A percentile compares a stretch with the other conserved stretches of the same genome.
Evolutionary conservation across 805 yeast species (phyloP).

Genomic region (Candida quercuum): DNA sequence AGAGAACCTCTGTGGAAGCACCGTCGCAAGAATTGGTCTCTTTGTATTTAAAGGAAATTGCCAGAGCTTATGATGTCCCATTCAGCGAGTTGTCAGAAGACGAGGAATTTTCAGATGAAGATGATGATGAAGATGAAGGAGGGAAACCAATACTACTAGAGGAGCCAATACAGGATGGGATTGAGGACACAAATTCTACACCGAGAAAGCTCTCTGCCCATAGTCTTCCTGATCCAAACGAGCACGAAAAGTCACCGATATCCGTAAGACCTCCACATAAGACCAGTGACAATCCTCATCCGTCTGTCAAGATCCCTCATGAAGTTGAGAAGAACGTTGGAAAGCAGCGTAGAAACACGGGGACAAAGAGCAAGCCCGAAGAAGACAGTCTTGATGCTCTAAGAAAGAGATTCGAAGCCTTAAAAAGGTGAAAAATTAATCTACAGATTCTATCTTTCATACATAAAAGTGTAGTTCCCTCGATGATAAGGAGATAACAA

Average conservation of each 20-base stretch:
- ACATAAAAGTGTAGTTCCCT: no score
- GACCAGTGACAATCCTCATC: constrained; percentile 34
- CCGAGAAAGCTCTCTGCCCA: constrained; percentile 19
- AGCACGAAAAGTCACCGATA: constrained; percentile 31
- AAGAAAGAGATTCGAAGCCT: constrained; percentile 71
- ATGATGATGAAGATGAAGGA: constrained; percentile 28
- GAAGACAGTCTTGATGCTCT: constrained; percentile 57
- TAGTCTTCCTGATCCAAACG: constrained; percentile 13
- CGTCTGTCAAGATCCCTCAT: constrained; percentile 34
- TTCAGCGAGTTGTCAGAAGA: constrained; percentile 47
- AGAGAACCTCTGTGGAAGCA: constrained; percentile 59
- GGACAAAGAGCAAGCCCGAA: constrained; percentile 18
- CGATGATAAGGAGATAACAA: no score
- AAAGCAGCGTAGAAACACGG: constrained; percentile 20
- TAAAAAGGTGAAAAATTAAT: constrained; percentile 51
- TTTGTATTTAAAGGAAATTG: constrained; percentile 73
- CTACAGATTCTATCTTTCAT: no score
- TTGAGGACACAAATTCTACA: constrained; percentile 15
- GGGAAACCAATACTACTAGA: constrained; percentile 32
- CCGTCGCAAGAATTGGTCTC: constrained; percentile 63
- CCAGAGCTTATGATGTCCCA: constrained; percentile 71
- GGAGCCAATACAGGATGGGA: constrained; percentile 25
- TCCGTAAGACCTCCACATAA: constrained; percentile 37
- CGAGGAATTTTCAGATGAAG: constrained; percentile 20
- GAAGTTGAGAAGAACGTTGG: constrained; percentile 32